Percentiles rank a stretch among this genome's conserved stretches.
phyloP scores from a whole-genome alignment of 2,329 filamentous ascomycete species.

The Diaporthe nobilis region DNA sequence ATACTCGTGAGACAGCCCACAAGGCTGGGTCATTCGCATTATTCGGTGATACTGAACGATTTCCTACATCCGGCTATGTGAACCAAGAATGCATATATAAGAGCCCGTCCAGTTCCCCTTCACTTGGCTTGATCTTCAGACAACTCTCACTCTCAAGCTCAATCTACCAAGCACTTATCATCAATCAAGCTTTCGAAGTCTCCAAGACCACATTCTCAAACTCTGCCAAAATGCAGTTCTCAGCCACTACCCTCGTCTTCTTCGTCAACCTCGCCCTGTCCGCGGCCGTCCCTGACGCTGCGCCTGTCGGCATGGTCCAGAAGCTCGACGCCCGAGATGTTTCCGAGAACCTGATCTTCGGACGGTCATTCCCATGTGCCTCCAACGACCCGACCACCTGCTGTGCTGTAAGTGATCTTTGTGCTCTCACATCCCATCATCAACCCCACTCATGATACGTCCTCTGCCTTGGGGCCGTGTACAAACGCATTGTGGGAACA shows the following conservation, averaged over 20 bases:
- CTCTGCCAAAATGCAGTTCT: conserved; percentile 51
- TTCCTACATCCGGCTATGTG: too few species aligned
- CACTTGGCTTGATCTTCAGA: not conserved
- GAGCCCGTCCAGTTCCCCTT: not conserved
- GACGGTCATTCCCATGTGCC: conserved; percentile 13
- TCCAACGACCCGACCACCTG: conserved; percentile 29
- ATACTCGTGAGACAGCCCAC: not conserved
- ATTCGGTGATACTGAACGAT: not conserved
- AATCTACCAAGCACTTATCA: not conserved
- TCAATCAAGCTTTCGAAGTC: not conserved
- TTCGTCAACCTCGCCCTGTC: conserved; percentile 47
- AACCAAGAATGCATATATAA: not conserved
- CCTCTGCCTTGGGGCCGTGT: not conserved
- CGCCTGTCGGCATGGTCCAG: conserved; percentile 29
- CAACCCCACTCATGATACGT: too few species aligned
- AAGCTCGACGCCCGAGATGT: conserved; percentile 26
- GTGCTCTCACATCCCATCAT: too few species aligned
- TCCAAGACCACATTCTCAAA: not conserved
- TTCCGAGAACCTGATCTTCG: conserved; percentile 18
- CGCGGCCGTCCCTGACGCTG: conserved; percentile 45
- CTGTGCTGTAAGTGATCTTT: conserved; percentile 31
- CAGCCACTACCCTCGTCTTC: conserved; percentile 45
- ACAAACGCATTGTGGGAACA: not conserved
- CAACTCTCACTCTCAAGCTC: conserved; percentile 2
- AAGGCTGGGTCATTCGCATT: not conserved